Evolutionary conservation across 805 yeast species (phyloP).

Genomic region (Sungouiella thailandica): DNA sequence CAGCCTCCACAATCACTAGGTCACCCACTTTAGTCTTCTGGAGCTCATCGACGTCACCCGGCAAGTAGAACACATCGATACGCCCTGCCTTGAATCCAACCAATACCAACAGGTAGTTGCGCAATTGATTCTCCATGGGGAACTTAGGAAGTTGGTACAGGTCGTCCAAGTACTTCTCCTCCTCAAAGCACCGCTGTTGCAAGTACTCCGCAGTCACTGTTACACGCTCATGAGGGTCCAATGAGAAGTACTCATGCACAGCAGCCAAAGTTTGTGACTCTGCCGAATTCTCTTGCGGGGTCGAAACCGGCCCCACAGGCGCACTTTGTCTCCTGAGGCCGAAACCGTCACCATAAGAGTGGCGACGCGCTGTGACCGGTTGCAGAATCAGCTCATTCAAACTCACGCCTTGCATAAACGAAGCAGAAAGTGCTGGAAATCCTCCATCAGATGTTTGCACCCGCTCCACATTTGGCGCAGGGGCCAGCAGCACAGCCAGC

Average conservation of each 20-base stretch:
- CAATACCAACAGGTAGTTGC: slow-evolving; percentile 11
- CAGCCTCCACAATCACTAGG: slow-evolving; percentile 79
- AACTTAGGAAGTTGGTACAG: slow-evolving; percentile 32
- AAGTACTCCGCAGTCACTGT: slow-evolving; percentile 28
- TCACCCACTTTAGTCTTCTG: slow-evolving; percentile 48
- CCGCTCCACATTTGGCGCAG: too few relatives aligned
- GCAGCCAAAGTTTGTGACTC: neutral
- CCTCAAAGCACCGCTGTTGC: slow-evolving; percentile 25
- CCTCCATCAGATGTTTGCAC: too few relatives aligned
- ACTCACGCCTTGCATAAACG: too few relatives aligned
- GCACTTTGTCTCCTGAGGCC: neutral
- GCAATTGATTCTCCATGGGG: slow-evolving; percentile 24
- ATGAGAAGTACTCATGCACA: slow-evolving; percentile 31
- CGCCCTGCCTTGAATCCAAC: slow-evolving; percentile 79
- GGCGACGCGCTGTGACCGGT: too few relatives aligned
- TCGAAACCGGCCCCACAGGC: neutral
- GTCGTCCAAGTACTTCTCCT: slow-evolving; percentile 25
- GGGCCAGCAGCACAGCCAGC: too few relatives aligned
- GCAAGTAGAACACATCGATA: slow-evolving; percentile 68
- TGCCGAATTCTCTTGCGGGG: too few relatives aligned
- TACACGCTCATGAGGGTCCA: slow-evolving; percentile 36
- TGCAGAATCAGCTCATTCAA: too few relatives aligned
- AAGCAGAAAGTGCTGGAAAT: too few relatives aligned
- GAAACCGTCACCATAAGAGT: slow-evolving; percentile 6
- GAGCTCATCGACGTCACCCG: slow-evolving; percentile 25